Percentiles rank a stretch among this genome's conserved stretches.
These are phyloP conservation scores for Jasminum sambac DNA, from an alignment of 257 asterid species.

Conservation along the genomic window DNA sequence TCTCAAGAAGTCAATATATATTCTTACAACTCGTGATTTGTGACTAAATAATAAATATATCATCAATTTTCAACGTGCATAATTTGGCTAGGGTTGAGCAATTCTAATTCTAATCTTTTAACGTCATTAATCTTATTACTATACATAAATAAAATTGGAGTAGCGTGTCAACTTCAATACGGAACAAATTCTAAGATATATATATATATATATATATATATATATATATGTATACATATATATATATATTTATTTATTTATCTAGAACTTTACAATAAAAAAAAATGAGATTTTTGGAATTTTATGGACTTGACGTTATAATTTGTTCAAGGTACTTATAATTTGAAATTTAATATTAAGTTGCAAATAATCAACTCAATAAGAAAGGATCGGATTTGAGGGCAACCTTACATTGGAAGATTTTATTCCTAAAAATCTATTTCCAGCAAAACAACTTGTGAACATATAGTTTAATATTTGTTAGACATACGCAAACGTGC, in stretches of 20 bases:
- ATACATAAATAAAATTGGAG: background rate
- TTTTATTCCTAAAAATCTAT: background rate
- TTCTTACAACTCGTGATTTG: background rate
- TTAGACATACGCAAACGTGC: background rate
- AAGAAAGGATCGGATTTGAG: background rate
- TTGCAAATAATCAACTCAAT: no score
- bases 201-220: no score
- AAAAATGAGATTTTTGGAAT: background rate
- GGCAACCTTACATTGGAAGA: background rate
- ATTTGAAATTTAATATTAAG: no score
- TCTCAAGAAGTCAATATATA: background rate
- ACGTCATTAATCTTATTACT: background rate
- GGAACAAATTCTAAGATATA: background rate
- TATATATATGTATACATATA: no score
- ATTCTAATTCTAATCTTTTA: background rate
- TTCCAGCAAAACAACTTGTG: background rate
- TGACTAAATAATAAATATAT: background rate
- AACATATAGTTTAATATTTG: background rate
- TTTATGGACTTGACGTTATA: background rate
- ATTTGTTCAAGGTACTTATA: background rate
- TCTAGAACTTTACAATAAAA: background rate
- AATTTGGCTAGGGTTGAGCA: background rate
- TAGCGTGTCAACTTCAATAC: background rate
- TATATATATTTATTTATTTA: no score
- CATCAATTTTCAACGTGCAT: background rate